These are phyloP conservation scores for Cutaneotrichosporon daszewskae DNA, from an alignment of 1,284 basidiomycete genomes.

Conservation along the genomic window DNA sequence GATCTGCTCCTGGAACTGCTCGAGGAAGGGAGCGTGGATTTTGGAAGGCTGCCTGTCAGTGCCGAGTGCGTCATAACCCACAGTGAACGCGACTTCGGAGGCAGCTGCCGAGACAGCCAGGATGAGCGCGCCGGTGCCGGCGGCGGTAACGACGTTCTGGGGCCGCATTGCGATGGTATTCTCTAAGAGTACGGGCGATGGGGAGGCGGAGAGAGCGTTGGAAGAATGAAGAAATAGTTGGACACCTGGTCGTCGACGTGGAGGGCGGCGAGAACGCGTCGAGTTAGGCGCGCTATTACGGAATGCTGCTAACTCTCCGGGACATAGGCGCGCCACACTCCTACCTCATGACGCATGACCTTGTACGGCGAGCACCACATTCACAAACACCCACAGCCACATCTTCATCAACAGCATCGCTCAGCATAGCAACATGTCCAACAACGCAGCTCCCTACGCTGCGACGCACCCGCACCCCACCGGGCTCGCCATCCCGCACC, in stretches of 20 bases:
- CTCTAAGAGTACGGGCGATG: conserved; percentile 1
- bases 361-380: too few species aligned
- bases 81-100: conserved; percentile 38
- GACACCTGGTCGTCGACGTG: conserved; percentile 8
- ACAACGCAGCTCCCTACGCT: conserved; percentile 16
- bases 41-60: conserved; percentile 59
- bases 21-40: conserved; percentile 88
- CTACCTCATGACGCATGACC: too few species aligned
- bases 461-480: conserved; percentile 31
- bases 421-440: conserved; percentile 5
- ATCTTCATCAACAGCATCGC: background rate
- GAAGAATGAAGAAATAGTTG: background rate
- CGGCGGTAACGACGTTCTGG: conserved; percentile 40
- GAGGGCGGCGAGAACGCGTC: too few species aligned
- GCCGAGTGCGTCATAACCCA: conserved; percentile 11
- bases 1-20: conserved; percentile 85
- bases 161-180: conserved; percentile 33
- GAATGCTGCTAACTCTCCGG: too few species aligned
- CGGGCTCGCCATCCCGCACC: conserved; percentile 35
- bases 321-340: too few species aligned
- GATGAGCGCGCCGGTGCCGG: conserved; percentile 38
- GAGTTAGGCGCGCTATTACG: too few species aligned
- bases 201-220: background rate
- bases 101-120: conserved; percentile 33
- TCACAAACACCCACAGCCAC: too few species aligned